Conservation (phyloP, 345 rosid species). For the Eucalyptus leucophloia region DNA sequence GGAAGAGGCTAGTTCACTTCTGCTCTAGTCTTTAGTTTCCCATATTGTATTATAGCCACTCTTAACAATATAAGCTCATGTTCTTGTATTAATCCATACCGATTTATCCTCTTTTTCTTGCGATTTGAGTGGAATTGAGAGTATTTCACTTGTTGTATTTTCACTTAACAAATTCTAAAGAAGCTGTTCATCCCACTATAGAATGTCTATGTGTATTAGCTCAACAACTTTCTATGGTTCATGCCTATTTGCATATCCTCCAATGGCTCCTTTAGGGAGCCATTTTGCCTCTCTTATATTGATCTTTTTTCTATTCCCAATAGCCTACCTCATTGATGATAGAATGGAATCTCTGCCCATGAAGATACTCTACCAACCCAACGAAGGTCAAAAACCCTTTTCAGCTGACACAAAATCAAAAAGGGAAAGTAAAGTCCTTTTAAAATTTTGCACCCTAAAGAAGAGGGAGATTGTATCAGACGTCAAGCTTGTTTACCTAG, state of each 20-base stretch:
- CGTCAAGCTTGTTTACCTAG: background rate
- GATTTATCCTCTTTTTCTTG: background rate
- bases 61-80: background rate
- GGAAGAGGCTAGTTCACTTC: background rate
- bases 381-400: background rate
- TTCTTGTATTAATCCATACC: background rate
- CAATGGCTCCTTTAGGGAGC: background rate
- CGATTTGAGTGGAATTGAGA: background rate
- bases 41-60: background rate
- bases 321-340: rapidly evolving
- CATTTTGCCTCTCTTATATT: background rate
- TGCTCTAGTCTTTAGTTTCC: background rate
- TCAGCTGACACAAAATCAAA: background rate
- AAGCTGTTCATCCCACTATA: background rate
- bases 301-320: background rate
- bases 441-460: background rate
- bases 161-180: background rate
- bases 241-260: background rate
- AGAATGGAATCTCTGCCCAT: background rate
- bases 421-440: background rate
- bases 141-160: background rate
- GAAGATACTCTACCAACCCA: background rate
- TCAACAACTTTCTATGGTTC: background rate
- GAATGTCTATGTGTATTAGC: background rate
- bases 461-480: background rate